A percentile compares a stretch with the other conserved stretches of the same genome.
Conservation (phyloP, 768 basidiomycete genomes). For the Agaricus subrufescens region DNA sequence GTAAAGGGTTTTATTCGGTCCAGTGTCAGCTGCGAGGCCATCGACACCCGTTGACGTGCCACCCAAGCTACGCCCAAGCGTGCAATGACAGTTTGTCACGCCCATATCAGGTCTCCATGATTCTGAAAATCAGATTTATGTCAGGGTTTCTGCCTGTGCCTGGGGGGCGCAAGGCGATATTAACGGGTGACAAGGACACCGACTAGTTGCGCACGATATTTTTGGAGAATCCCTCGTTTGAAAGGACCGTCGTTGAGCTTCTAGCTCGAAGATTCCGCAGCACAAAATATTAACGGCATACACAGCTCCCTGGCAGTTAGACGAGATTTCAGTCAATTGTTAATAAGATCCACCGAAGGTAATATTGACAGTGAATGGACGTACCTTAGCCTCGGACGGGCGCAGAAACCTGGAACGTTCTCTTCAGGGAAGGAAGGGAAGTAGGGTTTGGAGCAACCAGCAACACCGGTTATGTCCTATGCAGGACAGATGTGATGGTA, state of each 20-base stretch:
- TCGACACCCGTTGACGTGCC: constrained; percentile 2
- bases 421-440: neutral
- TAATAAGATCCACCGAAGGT: too few relatives aligned
- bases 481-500: neutral
- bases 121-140: constrained; percentile 3
- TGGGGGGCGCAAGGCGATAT: constrained; percentile 4
- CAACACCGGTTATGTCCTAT: neutral
- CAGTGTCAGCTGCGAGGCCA: neutral
- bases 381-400: too few relatives aligned
- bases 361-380: too few relatives aligned
- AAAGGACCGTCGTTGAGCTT: neutral
- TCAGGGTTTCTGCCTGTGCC: neutral
- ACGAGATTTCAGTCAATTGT: neutral
- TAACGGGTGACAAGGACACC: neutral
- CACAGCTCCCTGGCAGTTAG: neutral
- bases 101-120: neutral
- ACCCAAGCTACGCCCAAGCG: constrained; percentile 2
- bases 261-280: neutral
- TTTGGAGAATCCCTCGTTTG: neutral
- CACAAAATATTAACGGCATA: neutral
- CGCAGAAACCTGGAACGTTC: too few relatives aligned
- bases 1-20: too few relatives aligned
- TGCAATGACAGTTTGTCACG: constrained; percentile 4
- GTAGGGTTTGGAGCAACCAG: neutral
- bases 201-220: neutral